These are phyloP conservation scores for Lepidium sativum DNA, from an alignment of 345 rosid genomes.

Conservation along the genomic window DNA sequence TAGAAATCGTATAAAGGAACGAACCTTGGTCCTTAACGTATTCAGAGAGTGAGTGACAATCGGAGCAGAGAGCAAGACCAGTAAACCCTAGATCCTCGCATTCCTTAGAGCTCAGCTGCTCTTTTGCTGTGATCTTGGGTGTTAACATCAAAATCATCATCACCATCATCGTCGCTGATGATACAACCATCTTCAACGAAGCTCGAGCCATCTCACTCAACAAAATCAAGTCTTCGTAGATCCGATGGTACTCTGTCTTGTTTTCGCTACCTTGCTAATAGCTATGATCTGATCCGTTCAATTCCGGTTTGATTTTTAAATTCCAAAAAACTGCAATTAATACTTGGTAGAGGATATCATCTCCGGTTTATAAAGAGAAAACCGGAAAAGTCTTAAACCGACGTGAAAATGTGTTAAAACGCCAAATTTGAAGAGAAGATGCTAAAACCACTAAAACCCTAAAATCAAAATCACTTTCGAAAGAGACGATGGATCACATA, in stretches of 20 bases:
- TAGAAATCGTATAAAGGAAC: background rate
- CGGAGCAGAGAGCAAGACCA: conserved; percentile 95
- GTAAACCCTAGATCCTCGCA: conserved; percentile 91
- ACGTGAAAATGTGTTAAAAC: background rate
- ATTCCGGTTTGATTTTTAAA: background rate
- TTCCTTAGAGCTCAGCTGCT: conserved; percentile 56
- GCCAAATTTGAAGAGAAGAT: background rate
- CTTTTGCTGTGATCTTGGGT: conserved; percentile 32
- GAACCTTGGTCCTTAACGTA: conserved; percentile 86
- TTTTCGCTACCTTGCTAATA: background rate
- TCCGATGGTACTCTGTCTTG: background rate
- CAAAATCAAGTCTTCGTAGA: conserved; percentile 8
- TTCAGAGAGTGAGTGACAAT: conserved; percentile 76
- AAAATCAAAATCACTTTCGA: background rate
- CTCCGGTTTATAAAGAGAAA: background rate
- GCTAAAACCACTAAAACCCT: conserved; percentile 20
- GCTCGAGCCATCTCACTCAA: conserved; percentile 15
- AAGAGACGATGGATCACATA: conserved; percentile 51
- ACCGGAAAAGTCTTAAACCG: background rate
- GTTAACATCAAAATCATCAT: background rate
- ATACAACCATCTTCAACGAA: conserved; percentile 3
- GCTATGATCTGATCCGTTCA: background rate
- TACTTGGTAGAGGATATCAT: background rate
- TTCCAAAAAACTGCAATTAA: background rate
- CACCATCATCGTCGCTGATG: background rate